Evolutionary conservation across 2,329 filamentous ascomycete genomes (phyloP), one percentile per base, ranked within the genome.

Genomic region (Alternaria dauci): DNA sequence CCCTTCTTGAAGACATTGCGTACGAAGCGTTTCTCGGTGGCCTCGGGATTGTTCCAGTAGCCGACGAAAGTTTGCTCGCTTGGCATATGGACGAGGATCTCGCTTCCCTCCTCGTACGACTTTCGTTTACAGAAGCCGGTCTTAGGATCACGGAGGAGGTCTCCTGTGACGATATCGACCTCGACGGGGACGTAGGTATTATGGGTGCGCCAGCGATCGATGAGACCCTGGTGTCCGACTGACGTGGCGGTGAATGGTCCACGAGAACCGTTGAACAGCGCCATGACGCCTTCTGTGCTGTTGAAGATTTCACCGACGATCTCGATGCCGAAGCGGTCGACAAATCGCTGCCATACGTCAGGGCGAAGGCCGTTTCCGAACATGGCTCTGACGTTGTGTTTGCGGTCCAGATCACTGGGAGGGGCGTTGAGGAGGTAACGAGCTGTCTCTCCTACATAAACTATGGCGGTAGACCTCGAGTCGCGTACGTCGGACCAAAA

Each of bases 381-480:
- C 79, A 89, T 88, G 52, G 81, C 79, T 60, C 83, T 83, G 11
- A 90, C 82, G 4, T 79, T 80, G 77, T 91, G 88, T 14, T 84
- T 79, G 61, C 79, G 83, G 75, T 91, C 88, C 7, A 87, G 82
- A 0, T 86, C 82, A n/a, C 84, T 86, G 0, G 86, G 86, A 2
- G 90, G 89, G 2, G 86, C 86, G 0, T 90, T 88, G 12, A 93
- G 83, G 1, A 94, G 83, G 67, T 93, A 94, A 0, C 91, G 85
- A 7, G 91, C 86, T 0, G 89, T 92, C 75, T 94, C 91, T 69
- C 91, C 91, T 2, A 94, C 91, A 71, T 94, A 94, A 18, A 91
- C 87, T 67, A 93, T 91, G 70, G 87, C 86, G 0, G 90, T 93
- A 0, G 91, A 87, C 14, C 84, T 79, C 0, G 87, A 89, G 59